phyloP scores from a whole-genome alignment of 768 basidiomycete species.

The Boletus patriciae region DNA sequence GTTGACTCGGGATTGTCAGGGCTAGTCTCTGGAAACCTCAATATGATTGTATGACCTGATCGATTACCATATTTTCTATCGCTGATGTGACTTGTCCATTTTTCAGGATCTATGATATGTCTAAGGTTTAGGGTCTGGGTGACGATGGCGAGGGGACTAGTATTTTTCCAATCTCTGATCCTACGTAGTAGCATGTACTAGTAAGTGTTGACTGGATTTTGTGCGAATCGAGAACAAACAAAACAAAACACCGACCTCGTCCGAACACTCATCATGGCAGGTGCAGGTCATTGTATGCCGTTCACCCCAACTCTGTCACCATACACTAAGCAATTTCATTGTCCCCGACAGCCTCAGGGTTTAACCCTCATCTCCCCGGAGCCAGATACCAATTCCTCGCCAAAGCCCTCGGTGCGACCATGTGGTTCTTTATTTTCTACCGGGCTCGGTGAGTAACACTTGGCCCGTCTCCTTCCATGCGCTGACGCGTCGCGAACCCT shows the following conservation, averaged over 20 bases:
- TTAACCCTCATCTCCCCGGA: constrained; percentile 85
- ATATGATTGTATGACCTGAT: constrained; percentile 56
- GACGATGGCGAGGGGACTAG: not conserved
- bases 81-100: not conserved
- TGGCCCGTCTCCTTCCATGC: not conserved
- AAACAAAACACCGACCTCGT: constrained; percentile 22
- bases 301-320: not conserved
- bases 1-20: constrained; percentile 35
- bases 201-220: too few relatives aligned
- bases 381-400: constrained; percentile 74
- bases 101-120: constrained; percentile 10
- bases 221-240: constrained; percentile 28
- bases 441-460: constrained; percentile 72
- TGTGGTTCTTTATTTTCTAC: constrained; percentile 99
- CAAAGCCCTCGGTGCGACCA: constrained; percentile 84
- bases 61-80: not conserved
- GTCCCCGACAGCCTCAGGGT: constrained; percentile 59
- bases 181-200: not conserved
- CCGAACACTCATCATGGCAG: constrained; percentile 35
- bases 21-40: constrained; percentile 80
- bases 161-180: not conserved
- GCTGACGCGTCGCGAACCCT: constrained; percentile 1
- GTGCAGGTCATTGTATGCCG: constrained; percentile 30
- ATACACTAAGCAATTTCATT: constrained; percentile 3
- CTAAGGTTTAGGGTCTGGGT: not conserved